Base-by-base conservation (phyloP, 805 yeast genomes). In the Candida namnaoensis region DNA sequence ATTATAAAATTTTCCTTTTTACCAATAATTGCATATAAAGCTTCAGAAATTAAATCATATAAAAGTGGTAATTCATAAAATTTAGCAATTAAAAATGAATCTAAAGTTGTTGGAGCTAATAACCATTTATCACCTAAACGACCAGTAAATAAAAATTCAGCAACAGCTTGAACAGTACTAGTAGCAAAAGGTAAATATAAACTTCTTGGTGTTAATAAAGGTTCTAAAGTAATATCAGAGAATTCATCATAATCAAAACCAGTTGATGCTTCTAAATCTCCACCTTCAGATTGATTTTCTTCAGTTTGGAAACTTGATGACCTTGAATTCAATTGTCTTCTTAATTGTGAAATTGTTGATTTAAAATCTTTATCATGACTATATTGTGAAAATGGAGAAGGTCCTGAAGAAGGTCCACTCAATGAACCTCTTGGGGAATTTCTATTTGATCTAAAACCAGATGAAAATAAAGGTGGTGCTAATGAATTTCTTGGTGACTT, bases 141-240 rank as follows among this genome's bases (percentile, higher is more conserved):
- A 1, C 93, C 95, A 5, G 90, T 84, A 52, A 80, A 82, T 42
- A 85, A 65, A 56, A 78, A 85, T 53, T 84, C 93, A 26, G 80
- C 66, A 47, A 83, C 73, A 3, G 88, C 88, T 42, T 69, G 69
- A 13, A 82, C 75, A 0, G 87, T 74, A 1, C 64, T 56, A 1
- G 81, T 76, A 3, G 78, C 57, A 61, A 80, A 82, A 4, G 95
- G 93, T 47, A 85, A 56, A 48, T 80, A 83, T 26, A 85, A 55
- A 14, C 78, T 69, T 45, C 95, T 67, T 13, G 95, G 93, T 33
- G 81, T 69, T 42, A 76, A 65, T 32, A 81, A 58, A 6, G 86
- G 80, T 49, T 81, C 88, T 60, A 81, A 14, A 32, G 34, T 13
- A 32, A 13, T n/a, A 10, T 14, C 12, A n/a, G 30, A 27, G 11